phyloP scores from a whole-genome alignment of 805 yeast genomes.

The Geotrichum ghanense region DNA sequence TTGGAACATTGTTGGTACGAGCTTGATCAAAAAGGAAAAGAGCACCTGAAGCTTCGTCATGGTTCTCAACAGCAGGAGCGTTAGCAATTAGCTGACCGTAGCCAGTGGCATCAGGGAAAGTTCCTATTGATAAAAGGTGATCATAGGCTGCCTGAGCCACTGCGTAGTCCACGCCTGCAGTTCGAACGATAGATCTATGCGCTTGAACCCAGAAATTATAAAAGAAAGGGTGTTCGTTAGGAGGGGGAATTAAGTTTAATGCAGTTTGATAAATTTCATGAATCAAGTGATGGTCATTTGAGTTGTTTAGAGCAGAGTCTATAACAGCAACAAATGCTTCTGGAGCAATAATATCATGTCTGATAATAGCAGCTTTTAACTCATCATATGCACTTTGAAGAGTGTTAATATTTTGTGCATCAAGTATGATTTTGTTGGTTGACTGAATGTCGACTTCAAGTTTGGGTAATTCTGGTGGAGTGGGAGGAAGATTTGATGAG shows the following conservation, averaged over 20 bases:
- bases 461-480: constrained; percentile 4
- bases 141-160: constrained; percentile 19
- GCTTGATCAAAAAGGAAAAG: constrained; percentile 24
- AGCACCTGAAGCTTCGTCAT: constrained; percentile 26
- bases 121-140: constrained; percentile 18
- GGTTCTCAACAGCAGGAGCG: constrained; percentile 13
- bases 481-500: not conserved
- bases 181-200: constrained; percentile 19
- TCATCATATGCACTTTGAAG: constrained; percentile 5
- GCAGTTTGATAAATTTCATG: constrained; percentile 8
- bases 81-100: constrained; percentile 25
- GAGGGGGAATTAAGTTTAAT: constrained; percentile 13
- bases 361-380: constrained; percentile 8
- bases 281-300: constrained; percentile 3
- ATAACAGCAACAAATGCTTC: constrained; percentile 13
- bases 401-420: constrained; percentile 7
- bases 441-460: constrained; percentile 5
- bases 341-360: constrained; percentile 12
- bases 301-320: constrained; percentile 10
- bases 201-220: constrained; percentile 21
- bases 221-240: constrained; percentile 10
- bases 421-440: constrained; percentile 12
- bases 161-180: constrained; percentile 16
- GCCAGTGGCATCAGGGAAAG: constrained; percentile 25
- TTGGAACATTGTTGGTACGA: constrained; percentile 15